A percentile compares a stretch with the other conserved stretches of the same genome.
Evolutionary conservation across 148 eudicot species (phyloP).

Genomic region (Vaccinium corymbosum): DNA sequence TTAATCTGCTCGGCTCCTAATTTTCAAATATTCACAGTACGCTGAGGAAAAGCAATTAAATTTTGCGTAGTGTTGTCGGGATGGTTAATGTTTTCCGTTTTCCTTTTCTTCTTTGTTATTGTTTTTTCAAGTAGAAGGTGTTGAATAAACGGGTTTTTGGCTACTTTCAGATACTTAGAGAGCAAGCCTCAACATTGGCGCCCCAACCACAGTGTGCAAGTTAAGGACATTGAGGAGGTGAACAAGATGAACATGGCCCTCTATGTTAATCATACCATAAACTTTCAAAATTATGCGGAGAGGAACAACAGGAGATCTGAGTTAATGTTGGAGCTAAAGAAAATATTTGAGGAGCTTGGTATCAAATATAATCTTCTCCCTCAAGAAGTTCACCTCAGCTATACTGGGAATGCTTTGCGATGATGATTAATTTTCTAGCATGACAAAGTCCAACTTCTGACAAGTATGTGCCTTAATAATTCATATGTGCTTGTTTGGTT

Average conservation of each 20-base stretch:
- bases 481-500: not conserved
- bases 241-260: conserved; percentile 74
- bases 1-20: not conserved
- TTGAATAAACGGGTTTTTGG: not conserved
- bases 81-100: not conserved
- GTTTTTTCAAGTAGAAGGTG: not conserved
- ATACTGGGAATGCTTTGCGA: conserved; percentile 21
- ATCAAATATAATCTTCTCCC: conserved; percentile 67
- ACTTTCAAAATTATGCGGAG: conserved; percentile 61
- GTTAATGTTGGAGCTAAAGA: conserved; percentile 63
- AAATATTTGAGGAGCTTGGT: conserved; percentile 62
- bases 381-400: conserved; percentile 57
- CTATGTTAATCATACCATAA: conserved; percentile 65
- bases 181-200: conserved; percentile 81
- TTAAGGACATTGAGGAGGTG: conserved; percentile 66
- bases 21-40: not conserved
- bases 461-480: not conserved
- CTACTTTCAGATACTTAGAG: conserved; percentile 59
- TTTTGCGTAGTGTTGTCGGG: not conserved
- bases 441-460: not conserved
- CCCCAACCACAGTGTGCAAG: conserved; percentile 49
- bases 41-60: not conserved
- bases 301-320: conserved; percentile 54
- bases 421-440: conserved; percentile 1
- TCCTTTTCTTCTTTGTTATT: not conserved